Base-by-base conservation (phyloP, 1,284 basidiomycete species). In the Rhodotorula mucilaginosa region DNA sequence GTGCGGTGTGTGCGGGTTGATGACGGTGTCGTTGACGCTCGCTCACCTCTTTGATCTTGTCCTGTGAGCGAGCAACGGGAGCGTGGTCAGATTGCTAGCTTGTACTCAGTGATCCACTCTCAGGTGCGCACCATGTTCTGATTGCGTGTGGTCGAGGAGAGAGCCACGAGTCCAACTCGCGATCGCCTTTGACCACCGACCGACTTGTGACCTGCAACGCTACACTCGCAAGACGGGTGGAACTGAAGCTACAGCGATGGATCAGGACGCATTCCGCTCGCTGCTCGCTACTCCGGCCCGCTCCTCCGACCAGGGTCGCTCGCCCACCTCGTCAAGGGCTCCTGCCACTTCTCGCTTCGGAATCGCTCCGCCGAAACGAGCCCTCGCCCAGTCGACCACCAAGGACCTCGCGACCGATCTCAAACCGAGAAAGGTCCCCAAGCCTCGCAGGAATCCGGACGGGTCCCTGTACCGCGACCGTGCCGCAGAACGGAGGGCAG, bases 41-140 rank as follows among this genome's bases (percentile, higher is more conserved):
- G 74, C 82, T 77, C 65, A 84, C 84, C 81, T 85, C 84, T 80
- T 83, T 84, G 82, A 85, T 85, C 82, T 84, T 84, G 81, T 85
- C 84, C 84, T 59, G 48, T 7, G 5, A 12, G 57, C 84, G 77
- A 67, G 34, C 47, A 44, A n/a, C 19, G 49, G 29, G 31, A 8
- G 34, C 61, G 47, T 39, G 59, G n/a, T 4, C 23, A 23, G 65
- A 23, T 2, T 12, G 59, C 61, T 61, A 5, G 39, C 5, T 13
- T 13, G 21, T 21, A 39, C 19, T 18, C 7, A 1, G 49, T 26
- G 46, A 10, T 8, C 21, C 18, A 29, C 26, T 48, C 23, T 16
- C 6, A 0, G 13, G 21, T 23, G n/a, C 61, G 16, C 48, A 49
- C 23, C 31, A 34, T 34, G 19, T 16, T 46, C 31, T 18, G 6